Percentiles rank a stretch among this genome's conserved stretches.
These are phyloP conservation scores for Gossypium trilobum DNA, from an alignment of 441 rosid species.

Conservation along the genomic window DNA sequence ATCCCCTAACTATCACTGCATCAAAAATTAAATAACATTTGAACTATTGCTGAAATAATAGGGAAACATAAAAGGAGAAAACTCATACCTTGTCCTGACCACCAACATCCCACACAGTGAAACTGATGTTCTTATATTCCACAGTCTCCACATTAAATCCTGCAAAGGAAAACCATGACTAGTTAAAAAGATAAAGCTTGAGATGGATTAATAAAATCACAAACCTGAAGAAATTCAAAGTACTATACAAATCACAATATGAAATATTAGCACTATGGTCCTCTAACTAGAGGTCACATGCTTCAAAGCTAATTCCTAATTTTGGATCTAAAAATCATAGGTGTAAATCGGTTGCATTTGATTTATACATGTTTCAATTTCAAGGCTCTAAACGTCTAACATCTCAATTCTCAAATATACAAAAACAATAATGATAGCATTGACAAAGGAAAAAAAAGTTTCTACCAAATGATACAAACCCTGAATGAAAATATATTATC, in stretches of 20 bases:
- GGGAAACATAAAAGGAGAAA: background rate
- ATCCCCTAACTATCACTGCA: background rate
- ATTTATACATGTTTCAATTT: background rate
- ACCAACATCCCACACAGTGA: constrained; percentile 7
- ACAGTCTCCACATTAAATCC: constrained; percentile 9
- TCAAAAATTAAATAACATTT: background rate
- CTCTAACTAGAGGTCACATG: background rate
- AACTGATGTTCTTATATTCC: constrained; percentile 7
- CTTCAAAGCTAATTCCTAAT: background rate
- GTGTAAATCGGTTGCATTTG: background rate
- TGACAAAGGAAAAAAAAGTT: background rate
- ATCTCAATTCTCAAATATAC: background rate
- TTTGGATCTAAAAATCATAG: background rate
- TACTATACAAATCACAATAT: background rate
- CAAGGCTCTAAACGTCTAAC: background rate
- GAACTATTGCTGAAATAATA: background rate
- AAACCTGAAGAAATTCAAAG: background rate
- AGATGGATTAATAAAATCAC: background rate
- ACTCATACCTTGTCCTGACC: constrained; percentile 5
- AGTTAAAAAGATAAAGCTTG: background rate
- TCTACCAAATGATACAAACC: background rate
- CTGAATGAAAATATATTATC: background rate
- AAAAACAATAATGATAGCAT: background rate
- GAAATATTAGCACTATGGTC: background rate
- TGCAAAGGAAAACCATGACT: background rate